Base-by-base conservation (phyloP, 108 stramenopile genomes). In the Chaetoceros tenuissimus region DNA sequence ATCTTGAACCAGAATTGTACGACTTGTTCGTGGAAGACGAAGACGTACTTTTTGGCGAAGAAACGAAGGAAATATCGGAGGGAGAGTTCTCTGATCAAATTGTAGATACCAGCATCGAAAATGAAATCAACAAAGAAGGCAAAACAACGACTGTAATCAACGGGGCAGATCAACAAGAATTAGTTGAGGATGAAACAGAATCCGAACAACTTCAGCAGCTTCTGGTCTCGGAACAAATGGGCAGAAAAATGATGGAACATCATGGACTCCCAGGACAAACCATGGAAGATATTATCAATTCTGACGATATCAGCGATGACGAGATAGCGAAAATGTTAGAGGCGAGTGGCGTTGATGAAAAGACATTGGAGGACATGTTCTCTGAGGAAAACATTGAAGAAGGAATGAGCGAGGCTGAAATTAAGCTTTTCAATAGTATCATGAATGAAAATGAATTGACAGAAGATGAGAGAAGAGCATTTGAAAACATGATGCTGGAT, bases 11-110 rank as follows among this genome's bases (percentile, higher is more conserved):
- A 25, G 31, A 44, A 25, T 19, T 63, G 54, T 55, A 63, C 20
- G 17, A 20, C 1, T 24, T 55, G 45, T 47, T 46, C 20, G 3
- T 48, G 19, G 77, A 76, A 28, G 73, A 70, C 46, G 56, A 70
- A 23, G 61, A 60, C 0, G 27, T 29, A 7, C 53, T 40, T 40
- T 40, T 40, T 40, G 34, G 13, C 13, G 13, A 5, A 10, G 34
- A 40, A 40, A 5, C 8, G 13, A 40, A 40, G 46, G 34, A 28
- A 57, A 46, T 53, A 31, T 31, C n/a, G n/a, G n/a, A n/a, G n/a
- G n/a, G n/a, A n/a, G n/a, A n/a, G n/a, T n/a, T n/a, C n/a, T n/a
- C n/a, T n/a, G n/a, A n/a, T n/a, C n/a, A n/a, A 45, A 48, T 45
- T 16, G 22, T 3, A 18, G 57, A 46, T 23, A 44, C 40, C 43